phyloP scores from a whole-genome alignment of 2,329 filamentous ascomycete genomes.

The Curvularia lunata region DNA sequence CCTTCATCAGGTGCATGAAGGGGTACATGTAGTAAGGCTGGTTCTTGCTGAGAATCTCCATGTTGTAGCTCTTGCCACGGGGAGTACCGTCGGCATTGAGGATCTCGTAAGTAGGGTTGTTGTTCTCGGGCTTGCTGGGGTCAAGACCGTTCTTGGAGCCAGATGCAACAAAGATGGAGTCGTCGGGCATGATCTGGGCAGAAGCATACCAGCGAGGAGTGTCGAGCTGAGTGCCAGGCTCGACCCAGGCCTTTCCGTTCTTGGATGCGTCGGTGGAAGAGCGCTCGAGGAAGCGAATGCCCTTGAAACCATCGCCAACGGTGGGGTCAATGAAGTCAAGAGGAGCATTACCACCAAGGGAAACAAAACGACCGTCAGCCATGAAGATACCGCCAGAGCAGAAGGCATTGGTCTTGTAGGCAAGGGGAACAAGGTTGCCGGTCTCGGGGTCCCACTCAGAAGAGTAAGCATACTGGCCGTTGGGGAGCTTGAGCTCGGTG shows the following conservation, averaged over 20 bases:
- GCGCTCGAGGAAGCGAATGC: slow-evolving; percentile 61
- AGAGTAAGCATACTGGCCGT: slow-evolving; percentile 65
- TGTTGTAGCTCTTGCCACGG: slow-evolving; percentile 55
- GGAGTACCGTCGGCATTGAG: slow-evolving; percentile 58
- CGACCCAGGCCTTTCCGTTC: slow-evolving; percentile 60
- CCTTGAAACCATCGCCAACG: slow-evolving; percentile 64
- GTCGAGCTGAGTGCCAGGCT: slow-evolving; percentile 62
- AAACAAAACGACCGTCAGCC: slow-evolving; percentile 61
- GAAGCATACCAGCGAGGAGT: slow-evolving; percentile 67
- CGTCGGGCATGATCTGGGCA: slow-evolving; percentile 64
- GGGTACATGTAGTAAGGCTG: slow-evolving; percentile 71
- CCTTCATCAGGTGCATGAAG: slow-evolving; percentile 64
- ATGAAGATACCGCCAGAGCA: slow-evolving; percentile 66
- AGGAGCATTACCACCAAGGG: slow-evolving; percentile 65
- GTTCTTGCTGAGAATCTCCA: slow-evolving; percentile 63
- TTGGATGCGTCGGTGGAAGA: slow-evolving; percentile 53
- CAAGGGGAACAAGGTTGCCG: slow-evolving; percentile 55
- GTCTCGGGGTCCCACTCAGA: slow-evolving; percentile 63
- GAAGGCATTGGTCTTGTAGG: slow-evolving; percentile 66
- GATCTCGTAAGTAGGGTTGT: slow-evolving; percentile 69
- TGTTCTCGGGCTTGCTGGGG: slow-evolving; percentile 61
- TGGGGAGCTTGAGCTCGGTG: slow-evolving; percentile 61
- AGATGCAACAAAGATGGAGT: slow-evolving; percentile 64
- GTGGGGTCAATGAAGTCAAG: slow-evolving; percentile 63
- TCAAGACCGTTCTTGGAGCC: slow-evolving; percentile 66